These are phyloP conservation scores for Psilocybe tampanensis DNA, from an alignment of 768 basidiomycete species.

Conservation along the genomic window DNA sequence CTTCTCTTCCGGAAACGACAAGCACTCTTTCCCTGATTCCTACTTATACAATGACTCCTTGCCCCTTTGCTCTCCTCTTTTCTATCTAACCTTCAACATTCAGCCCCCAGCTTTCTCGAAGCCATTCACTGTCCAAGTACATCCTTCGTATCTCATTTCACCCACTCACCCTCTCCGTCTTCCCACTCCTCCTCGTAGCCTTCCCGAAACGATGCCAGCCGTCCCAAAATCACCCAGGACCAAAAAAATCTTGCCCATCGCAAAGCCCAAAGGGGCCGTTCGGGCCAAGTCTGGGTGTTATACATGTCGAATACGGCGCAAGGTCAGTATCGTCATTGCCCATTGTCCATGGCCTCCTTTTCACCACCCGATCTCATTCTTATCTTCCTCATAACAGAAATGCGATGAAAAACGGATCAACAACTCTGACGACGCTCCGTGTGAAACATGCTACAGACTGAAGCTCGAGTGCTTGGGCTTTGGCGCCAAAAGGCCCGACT, in stretches of 20 bases:
- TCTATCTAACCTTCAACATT: not conserved
- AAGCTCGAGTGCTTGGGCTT: conserved; percentile 86
- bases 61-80: not conserved
- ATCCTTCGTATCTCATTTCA: conserved; percentile 12
- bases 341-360: conserved; percentile 2
- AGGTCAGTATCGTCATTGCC: conserved; percentile 50
- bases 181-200: not conserved
- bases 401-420: conserved; percentile 69
- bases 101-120: not conserved
- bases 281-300: conserved; percentile 90
- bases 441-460: conserved; percentile 78
- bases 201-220: conserved; percentile 36
- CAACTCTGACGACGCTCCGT: conserved; percentile 56
- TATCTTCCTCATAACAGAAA: conserved; percentile 53
- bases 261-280: conserved; percentile 79
- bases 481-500: conserved; percentile 83
- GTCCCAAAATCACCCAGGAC: conserved; percentile 41
- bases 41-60: conserved; percentile 6
- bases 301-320: conserved; percentile 84
- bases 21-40: not conserved
- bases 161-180: not conserved
- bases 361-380: conserved; percentile 7
- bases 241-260: conserved; percentile 49
- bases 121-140: conserved; percentile 8
- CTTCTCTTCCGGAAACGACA: conserved; percentile 3